phyloP scores from a whole-genome alignment of 371 early-diverging fungal species.

The Zopfochytrium polystomum region DNA sequence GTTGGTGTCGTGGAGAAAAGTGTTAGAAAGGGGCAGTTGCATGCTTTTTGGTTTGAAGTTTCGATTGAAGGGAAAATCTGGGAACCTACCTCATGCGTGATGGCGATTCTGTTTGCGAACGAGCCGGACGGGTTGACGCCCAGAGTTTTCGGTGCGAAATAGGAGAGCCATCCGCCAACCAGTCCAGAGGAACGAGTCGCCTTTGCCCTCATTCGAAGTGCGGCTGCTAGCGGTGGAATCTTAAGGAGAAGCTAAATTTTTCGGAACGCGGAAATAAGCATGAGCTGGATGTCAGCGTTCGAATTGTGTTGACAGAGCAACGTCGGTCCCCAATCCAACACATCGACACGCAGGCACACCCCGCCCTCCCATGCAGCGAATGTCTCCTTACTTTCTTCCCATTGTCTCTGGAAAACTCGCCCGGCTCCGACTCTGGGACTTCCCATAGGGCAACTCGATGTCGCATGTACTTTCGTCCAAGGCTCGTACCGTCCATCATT shows the following conservation, averaged over 20 bases:
- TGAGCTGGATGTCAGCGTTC: no score
- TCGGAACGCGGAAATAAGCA: background rate
- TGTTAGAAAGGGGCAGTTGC: no score
- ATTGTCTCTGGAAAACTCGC: conserved; percentile 23
- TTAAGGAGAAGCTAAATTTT: conserved; percentile 7
- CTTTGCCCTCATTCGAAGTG: background rate
- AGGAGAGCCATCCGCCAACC: no score
- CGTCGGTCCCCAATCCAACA: background rate
- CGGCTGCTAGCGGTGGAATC: conserved; percentile 15
- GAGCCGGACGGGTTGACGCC: conserved; percentile 28
- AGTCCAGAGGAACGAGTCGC: no score
- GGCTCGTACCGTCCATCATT: conserved; percentile 14
- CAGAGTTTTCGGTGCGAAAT: conserved; percentile 12
- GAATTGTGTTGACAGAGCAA: no score
- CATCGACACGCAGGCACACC: conserved; percentile 18
- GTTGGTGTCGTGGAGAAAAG: no score
- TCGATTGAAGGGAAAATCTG: no score
- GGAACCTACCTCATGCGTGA: conserved; percentile 30
- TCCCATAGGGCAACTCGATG: conserved; percentile 19
- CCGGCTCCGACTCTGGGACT: conserved; percentile 14
- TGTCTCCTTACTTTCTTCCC: conserved; percentile 20
- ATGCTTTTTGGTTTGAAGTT: no score
- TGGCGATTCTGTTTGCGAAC: conserved; percentile 25
- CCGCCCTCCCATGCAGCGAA: conserved; percentile 16
- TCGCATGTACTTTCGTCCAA: conserved; percentile 21